Conservation (phyloP, 306 rosid genomes). For the Spatholobus suberectus region DNA sequence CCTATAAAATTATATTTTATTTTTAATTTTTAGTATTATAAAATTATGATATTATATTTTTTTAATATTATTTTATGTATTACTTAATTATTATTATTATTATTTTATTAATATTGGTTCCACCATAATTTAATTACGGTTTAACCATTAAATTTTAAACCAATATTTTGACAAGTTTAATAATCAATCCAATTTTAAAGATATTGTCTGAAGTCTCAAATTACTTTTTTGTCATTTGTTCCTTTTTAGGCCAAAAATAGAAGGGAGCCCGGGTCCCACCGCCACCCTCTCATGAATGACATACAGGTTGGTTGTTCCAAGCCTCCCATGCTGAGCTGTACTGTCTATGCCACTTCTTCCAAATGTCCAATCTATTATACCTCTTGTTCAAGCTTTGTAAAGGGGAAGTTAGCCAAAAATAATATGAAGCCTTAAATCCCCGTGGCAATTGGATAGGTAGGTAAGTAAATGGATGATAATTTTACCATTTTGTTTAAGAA, state of each 20-base stretch:
- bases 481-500: neutral
- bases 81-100: no score
- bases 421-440: neutral
- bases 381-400: neutral
- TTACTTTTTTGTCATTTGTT: neutral
- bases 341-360: constrained; percentile 12
- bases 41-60: no score
- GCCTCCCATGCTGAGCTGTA: constrained; percentile 31
- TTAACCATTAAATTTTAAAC: no score
- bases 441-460: neutral
- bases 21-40: no score
- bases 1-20: no score
- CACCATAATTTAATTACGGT: no score
- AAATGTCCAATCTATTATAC: neutral
- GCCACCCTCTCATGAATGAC: constrained; percentile 11
- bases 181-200: no score
- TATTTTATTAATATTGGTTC: no score
- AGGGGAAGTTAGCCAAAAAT: neutral
- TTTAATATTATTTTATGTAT: no score
- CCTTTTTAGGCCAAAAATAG: neutral
- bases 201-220: no score
- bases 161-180: no score
- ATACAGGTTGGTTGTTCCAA: constrained; percentile 18
- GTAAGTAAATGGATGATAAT: neutral
- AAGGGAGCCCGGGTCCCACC: neutral